Conservation (phyloP, 2,329 filamentous ascomycete species). For the Aquanectria penicillioides region DNA sequence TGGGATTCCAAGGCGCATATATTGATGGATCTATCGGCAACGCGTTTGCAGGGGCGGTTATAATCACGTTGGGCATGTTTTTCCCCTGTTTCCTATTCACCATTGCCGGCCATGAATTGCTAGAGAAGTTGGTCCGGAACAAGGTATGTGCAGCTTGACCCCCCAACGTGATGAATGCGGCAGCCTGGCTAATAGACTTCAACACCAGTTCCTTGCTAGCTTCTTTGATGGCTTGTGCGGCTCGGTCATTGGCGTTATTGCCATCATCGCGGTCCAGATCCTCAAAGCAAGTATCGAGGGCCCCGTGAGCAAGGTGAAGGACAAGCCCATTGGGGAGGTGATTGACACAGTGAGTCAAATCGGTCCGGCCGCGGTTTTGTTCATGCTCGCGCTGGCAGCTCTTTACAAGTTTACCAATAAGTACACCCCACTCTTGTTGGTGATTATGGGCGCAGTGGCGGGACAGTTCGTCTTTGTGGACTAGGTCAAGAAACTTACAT, state of each 20-base stretch:
- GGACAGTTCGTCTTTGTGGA: slow-evolving; percentile 14
- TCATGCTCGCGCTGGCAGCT: slow-evolving; percentile 14
- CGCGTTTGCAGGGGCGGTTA: slow-evolving; percentile 16
- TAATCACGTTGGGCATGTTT: slow-evolving; percentile 19
- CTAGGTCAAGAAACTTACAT: neutral
- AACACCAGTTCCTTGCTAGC: slow-evolving; percentile 19
- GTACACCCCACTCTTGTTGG: slow-evolving; percentile 12
- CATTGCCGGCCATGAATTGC: neutral
- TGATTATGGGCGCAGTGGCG: slow-evolving; percentile 10
- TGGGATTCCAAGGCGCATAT: slow-evolving; percentile 17
- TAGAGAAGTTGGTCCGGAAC: neutral
- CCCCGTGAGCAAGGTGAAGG: slow-evolving; percentile 8
- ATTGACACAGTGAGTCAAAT: slow-evolving; percentile 9
- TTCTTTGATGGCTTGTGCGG: slow-evolving; percentile 21
- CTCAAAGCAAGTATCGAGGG: slow-evolving; percentile 16
- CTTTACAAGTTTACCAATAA: slow-evolving; percentile 20
- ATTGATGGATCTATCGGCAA: slow-evolving; percentile 10
- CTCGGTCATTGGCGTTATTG: slow-evolving; percentile 21
- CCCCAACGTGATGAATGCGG: no score
- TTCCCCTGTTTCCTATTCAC: neutral
- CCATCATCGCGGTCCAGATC: neutral
- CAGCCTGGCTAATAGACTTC: no score
- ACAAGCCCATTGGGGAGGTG: slow-evolving; percentile 4
- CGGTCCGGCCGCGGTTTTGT: slow-evolving; percentile 19
- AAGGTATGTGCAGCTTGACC: no score